Evolutionary conservation across 352 stramenopile species (phyloP).

Genomic region (Phytophthora tubulina): DNA sequence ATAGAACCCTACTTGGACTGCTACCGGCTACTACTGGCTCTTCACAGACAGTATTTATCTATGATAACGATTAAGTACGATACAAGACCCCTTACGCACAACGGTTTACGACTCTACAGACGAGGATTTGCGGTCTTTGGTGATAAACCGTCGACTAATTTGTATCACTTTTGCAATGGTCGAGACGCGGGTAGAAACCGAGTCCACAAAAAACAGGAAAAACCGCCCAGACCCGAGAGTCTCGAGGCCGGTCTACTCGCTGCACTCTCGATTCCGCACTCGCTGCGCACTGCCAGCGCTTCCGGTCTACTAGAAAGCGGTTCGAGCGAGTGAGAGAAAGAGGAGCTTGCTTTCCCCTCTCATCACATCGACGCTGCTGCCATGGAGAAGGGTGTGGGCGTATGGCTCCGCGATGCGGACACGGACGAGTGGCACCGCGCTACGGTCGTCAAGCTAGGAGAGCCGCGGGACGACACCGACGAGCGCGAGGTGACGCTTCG

Average conservation of each 20-base stretch:
- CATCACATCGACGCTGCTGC: constrained; percentile 7
- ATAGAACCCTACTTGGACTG: constrained; percentile 2
- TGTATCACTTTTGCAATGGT: constrained; percentile 7
- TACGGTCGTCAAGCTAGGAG: constrained; percentile 58
- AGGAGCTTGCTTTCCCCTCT: background rate
- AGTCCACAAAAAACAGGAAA: constrained; percentile 37
- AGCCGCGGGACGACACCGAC: constrained; percentile 19
- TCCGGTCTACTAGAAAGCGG: constrained; percentile 6
- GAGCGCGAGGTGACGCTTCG: constrained; percentile 61
- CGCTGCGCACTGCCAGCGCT: constrained; percentile 1
- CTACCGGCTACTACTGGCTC: too few relatives aligned
- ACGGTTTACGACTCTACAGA: constrained; percentile 4
- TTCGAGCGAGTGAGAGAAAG: background rate
- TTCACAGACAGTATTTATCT: too few relatives aligned
- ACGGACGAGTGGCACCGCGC: constrained; percentile 78
- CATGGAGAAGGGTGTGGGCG: constrained; percentile 86
- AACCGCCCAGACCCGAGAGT: constrained; percentile 18
- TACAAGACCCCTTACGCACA: too few relatives aligned
- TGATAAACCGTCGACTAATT: constrained; percentile 18
- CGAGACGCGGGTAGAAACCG: constrained; percentile 34
- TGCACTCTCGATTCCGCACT: constrained; percentile 33
- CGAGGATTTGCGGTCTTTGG: constrained; percentile 3
- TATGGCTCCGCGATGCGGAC: constrained; percentile 78
- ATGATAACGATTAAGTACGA: background rate
- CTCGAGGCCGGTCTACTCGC: background rate